phyloP scores from a whole-genome alignment of 805 yeast species.

The Pichia thaimueangensis region DNA sequence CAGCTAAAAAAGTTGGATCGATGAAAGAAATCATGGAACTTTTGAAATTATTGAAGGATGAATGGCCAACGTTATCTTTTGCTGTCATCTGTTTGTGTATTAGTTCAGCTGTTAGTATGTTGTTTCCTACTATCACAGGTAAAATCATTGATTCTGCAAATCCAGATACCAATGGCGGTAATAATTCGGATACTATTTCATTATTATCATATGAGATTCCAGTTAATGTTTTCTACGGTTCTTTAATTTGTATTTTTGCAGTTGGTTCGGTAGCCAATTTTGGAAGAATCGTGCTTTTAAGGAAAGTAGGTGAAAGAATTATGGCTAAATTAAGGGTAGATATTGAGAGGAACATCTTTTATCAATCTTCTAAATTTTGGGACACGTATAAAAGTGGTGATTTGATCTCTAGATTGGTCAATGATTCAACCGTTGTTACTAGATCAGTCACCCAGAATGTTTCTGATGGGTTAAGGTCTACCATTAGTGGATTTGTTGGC shows the following conservation, averaged over 20 bases:
- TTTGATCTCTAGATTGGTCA: conserved; percentile 77
- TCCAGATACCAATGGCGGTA: conserved; percentile 18
- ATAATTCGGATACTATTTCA: conserved; percentile 20
- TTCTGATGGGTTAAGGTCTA: conserved; percentile 85
- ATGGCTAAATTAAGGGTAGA: conserved; percentile 79
- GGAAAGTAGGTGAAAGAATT: conserved; percentile 78
- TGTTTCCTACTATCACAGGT: conserved; percentile 79
- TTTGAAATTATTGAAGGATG: conserved; percentile 51
- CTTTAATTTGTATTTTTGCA: conserved; percentile 55
- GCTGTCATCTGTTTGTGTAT: conserved; percentile 62
- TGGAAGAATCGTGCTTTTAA: conserved; percentile 69
- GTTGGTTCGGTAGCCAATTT: conserved; percentile 75
- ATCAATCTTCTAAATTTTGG: conserved; percentile 84
- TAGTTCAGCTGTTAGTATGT: conserved; percentile 75
- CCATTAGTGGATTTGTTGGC: conserved; percentile 80
- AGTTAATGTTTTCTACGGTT: conserved; percentile 55
- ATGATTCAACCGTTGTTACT: conserved; percentile 84
- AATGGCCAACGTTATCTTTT: conserved; percentile 43
- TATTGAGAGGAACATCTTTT: conserved; percentile 67
- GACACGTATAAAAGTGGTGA: conserved; percentile 91
- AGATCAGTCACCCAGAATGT: conserved; percentile 82
- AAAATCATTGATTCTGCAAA: conserved; percentile 72
- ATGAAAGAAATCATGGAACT: conserved; percentile 40
- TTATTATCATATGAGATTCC: conserved; percentile 47
- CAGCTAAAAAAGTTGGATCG: conserved; percentile 18